phyloP scores from a whole-genome alignment of 2,329 filamentous ascomycete genomes.

The Sclerotinia glacialis region DNA sequence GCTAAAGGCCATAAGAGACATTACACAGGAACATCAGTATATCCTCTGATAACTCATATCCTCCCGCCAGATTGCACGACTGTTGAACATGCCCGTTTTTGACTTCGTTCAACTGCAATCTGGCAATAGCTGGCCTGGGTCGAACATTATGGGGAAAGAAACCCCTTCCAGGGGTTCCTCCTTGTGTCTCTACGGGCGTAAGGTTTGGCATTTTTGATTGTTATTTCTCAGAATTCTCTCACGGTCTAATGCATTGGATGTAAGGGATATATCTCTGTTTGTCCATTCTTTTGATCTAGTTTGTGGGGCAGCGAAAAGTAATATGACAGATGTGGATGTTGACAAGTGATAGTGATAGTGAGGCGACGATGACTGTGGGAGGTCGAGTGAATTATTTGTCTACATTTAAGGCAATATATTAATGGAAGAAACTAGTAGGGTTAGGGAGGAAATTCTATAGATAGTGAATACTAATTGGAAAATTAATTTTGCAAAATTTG shows the following conservation, averaged over 20 bases:
- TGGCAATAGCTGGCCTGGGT: not conserved
- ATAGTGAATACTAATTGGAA: not conserved
- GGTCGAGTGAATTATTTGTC: too few relatives aligned
- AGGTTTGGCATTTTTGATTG: not conserved
- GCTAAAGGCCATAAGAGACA: too few relatives aligned
- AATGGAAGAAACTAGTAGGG: not conserved
- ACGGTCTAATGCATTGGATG: too few relatives aligned
- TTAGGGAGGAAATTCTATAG: accelerated
- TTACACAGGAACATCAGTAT: too few relatives aligned
- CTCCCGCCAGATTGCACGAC: not conserved
- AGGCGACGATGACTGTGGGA: too few relatives aligned
- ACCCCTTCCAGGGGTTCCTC: not conserved
- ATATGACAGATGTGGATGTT: not conserved
- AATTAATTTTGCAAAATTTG: not conserved
- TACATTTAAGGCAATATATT: not conserved
- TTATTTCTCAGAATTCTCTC: not conserved
- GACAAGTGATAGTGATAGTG: not conserved
- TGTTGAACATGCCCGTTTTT: not conserved
- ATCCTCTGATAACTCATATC: not conserved
- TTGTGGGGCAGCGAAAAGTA: too few relatives aligned
- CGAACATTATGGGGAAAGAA: not conserved
- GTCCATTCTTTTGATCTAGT: too few relatives aligned
- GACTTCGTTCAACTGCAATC: not conserved
- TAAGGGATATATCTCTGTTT: not conserved
- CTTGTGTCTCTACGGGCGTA: not conserved